phyloP scores from a whole-genome alignment of 495 filamentous ascomycete genomes.

The Lasiosphaeria ovina region DNA sequence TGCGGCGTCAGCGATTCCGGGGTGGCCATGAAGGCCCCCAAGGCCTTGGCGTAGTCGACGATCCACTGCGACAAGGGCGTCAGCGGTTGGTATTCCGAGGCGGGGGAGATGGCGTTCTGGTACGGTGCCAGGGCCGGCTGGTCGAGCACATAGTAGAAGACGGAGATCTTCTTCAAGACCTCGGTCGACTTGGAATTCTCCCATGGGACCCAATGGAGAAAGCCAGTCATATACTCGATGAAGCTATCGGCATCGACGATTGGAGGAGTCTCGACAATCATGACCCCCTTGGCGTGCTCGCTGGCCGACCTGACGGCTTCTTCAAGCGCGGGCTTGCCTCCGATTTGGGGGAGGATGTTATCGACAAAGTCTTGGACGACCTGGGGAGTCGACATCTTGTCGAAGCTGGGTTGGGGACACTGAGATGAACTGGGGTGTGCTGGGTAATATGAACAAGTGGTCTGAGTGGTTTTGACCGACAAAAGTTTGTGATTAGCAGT shows the following conservation, averaged over 20 bases:
- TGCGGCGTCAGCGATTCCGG: neutral
- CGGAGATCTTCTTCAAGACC: neutral
- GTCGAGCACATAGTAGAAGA: slow-evolving; percentile 12
- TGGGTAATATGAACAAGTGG: too few species aligned
- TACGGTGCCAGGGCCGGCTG: neutral
- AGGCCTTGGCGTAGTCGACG: neutral
- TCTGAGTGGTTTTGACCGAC: too few species aligned
- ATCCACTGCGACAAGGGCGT: slow-evolving; percentile 5
- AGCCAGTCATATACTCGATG: neutral
- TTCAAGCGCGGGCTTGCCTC: too few species aligned
- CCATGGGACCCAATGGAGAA: slow-evolving; percentile 3
- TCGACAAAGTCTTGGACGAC: too few species aligned
- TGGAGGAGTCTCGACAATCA: neutral
- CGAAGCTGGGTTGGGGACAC: too few species aligned
- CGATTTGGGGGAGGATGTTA: too few species aligned
- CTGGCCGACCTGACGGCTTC: too few species aligned
- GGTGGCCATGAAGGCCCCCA: slow-evolving; percentile 1
- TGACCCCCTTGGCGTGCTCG: neutral
- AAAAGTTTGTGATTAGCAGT: too few species aligned
- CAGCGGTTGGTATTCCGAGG: neutral
- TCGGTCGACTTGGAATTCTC: neutral
- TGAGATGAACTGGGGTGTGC: too few species aligned
- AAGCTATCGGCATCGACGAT: slow-evolving; percentile 3
- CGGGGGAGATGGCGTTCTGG: neutral
- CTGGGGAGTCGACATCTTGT: too few species aligned